Conservation (phyloP, 345 rosid genomes). For the Clarkia xantiana region DNA sequence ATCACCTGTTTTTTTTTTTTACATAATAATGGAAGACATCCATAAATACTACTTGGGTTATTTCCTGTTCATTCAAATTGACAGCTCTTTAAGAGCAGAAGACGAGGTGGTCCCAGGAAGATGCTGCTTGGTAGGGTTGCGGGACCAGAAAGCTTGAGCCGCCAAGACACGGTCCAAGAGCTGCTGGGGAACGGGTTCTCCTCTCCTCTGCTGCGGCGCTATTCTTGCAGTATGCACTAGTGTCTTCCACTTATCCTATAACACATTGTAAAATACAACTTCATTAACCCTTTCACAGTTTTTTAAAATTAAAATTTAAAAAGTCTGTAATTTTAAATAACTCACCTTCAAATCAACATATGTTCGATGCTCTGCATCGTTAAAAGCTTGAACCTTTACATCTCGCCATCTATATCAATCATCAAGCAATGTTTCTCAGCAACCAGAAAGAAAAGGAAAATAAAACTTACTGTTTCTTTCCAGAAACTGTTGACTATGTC, state of each 20-base stretch:
- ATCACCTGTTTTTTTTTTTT: too few species aligned
- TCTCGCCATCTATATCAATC: constrained; percentile 93
- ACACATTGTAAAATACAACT: neutral
- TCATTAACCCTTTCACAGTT: neutral
- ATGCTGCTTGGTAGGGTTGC: constrained; percentile 68
- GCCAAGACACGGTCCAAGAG: constrained; percentile 76
- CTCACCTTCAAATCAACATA: constrained; percentile 91
- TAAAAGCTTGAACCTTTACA: constrained; percentile 83
- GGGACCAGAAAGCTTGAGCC: constrained; percentile 87
- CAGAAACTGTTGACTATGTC: too few species aligned
- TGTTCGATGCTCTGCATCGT: constrained; percentile 85
- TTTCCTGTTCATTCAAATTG: too few species aligned
- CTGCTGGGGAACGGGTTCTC: constrained; percentile 95
- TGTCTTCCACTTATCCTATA: constrained; percentile 99
- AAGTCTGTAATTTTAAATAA: neutral
- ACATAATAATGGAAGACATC: too few species aligned
- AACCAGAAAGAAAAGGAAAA: neutral
- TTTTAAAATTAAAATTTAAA: too few species aligned
- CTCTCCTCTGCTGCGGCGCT: constrained; percentile 96
- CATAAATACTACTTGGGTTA: too few species aligned
- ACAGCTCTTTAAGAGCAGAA: constrained; percentile 16
- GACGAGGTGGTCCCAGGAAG: constrained; percentile 10
- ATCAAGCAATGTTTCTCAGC: neutral
- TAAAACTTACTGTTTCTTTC: too few species aligned
- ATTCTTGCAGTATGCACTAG: constrained; percentile 94